Evolutionary conservation across 176 grass and related monocot genomes (phyloP), one percentile per base, ranked within the genome.

Genomic region (Leersia perrieri): DNA sequence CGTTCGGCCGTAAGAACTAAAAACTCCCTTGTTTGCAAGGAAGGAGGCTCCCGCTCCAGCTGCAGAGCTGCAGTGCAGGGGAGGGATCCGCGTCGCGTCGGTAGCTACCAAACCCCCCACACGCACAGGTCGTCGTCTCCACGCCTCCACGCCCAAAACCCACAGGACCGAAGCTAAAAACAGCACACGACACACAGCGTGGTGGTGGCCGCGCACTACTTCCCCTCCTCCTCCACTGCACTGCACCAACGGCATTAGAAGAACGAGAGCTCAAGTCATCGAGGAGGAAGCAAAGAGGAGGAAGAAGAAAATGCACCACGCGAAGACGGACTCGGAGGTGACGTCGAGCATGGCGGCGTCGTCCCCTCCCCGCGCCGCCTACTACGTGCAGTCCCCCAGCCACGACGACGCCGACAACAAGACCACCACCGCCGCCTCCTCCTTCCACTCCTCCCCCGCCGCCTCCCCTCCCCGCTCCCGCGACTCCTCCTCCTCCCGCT

Each of bases 341-440:
- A 92, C 89, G n/a, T 90, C 95, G 5, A 99, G 90, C 90, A 33
- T 93, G 66, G 93, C 86, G 61, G 62, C 84, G 9, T 95, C 96
- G 11, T 91, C 96, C 2, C 88, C 90, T 5, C 63, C 75, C 25
- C 90, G 82, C 11, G 81, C 88, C 9, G 62, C 83, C 15, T 99
- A 99, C 92, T 99, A 95, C 81, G 92, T 99, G 38, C 96, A 99
- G 90, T 95, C 90, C 47, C 96, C 96, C 8, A 84, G 76, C 49
- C 89, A 94, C 72, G 96, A 93, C 53, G 96, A 98, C 60, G 86
- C 88, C 3, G 91, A 87, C 69, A 89, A 89, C 85, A 91, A 83
- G 84, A 80, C 89, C 36, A 85, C 89, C 7, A 80, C 89, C 36
- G 87, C 89, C 7, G 88, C 73, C 1, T 80, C 92, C 38, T 87